Base-by-base conservation (phyloP, 345 rosid genomes). In the Citrus medica region DNA sequence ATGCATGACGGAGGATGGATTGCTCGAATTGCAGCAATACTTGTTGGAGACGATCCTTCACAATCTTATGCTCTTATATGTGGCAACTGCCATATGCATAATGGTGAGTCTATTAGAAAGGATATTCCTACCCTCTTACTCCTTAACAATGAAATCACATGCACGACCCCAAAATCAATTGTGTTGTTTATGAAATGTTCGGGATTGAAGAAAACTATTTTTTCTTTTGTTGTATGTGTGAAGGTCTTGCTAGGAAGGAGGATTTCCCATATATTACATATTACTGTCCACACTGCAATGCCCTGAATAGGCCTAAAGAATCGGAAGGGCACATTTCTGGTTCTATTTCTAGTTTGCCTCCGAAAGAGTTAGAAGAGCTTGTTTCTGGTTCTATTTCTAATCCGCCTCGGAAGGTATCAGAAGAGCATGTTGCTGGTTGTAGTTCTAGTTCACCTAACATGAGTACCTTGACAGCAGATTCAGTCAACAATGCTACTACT, bases 1-100 rank as follows among this genome's bases (percentile, higher is more conserved):
- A 76, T 84, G 59, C 85, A 80, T n/a, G 93, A 90, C 2, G 94
- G 94, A 63, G 94, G 97, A 68, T 96, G 99, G 98, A 85, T 96
- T 67, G 90, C 98, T 78, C 94, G 95, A 59, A 74, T 96, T 33
- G 99, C 98, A 13, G 99, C 98, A 65, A 89, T 96, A 30, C 95
- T 94, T 28, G 98, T 92, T 9, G 99, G 98, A 0, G 99, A 96
- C 79, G 99, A 96, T 83, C 98, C 98, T 40, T 84, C 90, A 16
- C 98, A 94, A 69, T 96, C 98, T 32, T 96, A 82, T 79, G 99
- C 99, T 4, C 91, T 96, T 79, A 96, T 96, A 75, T 96, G 99
- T 78, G 97, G 98, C 65, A 94, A 88, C 79, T 96, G 99, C 77
- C 97, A 86, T 76, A 92, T 90, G 97, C 99, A 96, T 84, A 96